These are phyloP conservation scores for Collybia mongolica DNA, from an alignment of 768 basidiomycete species.

Conservation along the genomic window DNA sequence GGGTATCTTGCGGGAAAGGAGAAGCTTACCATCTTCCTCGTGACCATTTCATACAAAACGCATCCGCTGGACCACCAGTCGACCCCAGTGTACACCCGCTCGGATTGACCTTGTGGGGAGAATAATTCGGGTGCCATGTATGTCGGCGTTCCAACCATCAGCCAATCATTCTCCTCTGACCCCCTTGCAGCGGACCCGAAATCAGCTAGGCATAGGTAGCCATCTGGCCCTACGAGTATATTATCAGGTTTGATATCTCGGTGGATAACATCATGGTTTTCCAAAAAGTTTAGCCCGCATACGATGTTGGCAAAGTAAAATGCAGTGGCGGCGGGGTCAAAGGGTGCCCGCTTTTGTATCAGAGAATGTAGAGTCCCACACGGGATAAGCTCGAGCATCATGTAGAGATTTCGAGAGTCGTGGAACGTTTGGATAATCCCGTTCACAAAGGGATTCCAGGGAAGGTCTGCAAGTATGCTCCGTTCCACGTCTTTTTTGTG, in stretches of 20 bases:
- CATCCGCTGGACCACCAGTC: slow-evolving; percentile 61
- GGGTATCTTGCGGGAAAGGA: slow-evolving; percentile 14
- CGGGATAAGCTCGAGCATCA: slow-evolving; percentile 49
- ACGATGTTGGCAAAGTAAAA: slow-evolving; percentile 61
- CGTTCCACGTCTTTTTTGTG: slow-evolving; percentile 40
- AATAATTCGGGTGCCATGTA: slow-evolving; percentile 53
- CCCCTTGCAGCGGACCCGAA: slow-evolving; percentile 40
- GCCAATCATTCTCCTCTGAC: slow-evolving; percentile 26
- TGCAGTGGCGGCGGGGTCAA: slow-evolving; percentile 28
- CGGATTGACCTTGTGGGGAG: slow-evolving; percentile 10
- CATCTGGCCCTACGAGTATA: slow-evolving; percentile 53
- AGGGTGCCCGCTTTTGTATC: slow-evolving; percentile 27
- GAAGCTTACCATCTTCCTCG: slow-evolving; percentile 28
- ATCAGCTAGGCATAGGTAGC: slow-evolving; percentile 53
- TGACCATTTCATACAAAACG: slow-evolving; percentile 52
- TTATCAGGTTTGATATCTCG: slow-evolving; percentile 61
- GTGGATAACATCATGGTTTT: slow-evolving; percentile 42
- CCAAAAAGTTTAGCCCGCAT: slow-evolving; percentile 47
- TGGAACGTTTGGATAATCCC: slow-evolving; percentile 44
- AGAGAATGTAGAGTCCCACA: slow-evolving; percentile 39
- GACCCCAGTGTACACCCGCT: slow-evolving; percentile 24
- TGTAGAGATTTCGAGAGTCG: slow-evolving; percentile 48
- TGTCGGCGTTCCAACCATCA: slow-evolving; percentile 38
- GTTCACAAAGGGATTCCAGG: slow-evolving; percentile 55
- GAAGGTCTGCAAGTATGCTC: slow-evolving; percentile 33